These are phyloP conservation scores for Tephrocybe sp. DNA, from an alignment of 768 basidiomycete genomes.

Conservation along the genomic window DNA sequence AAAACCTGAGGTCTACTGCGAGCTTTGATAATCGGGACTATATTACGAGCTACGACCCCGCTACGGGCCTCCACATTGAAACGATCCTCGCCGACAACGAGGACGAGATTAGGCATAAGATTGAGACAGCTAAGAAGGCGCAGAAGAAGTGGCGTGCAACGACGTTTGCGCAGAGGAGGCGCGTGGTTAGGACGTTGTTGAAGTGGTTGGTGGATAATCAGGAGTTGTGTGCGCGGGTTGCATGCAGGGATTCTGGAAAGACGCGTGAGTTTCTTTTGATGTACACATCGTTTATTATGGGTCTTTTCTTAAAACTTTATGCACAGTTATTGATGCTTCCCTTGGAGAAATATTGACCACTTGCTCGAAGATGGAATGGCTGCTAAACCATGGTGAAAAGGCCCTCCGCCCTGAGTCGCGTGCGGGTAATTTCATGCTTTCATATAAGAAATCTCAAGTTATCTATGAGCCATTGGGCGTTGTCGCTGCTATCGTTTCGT, in stretches of 20 bases:
- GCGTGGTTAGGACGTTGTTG: conserved; percentile 82
- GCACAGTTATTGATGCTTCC: conserved; percentile 85
- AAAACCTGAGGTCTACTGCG: conserved; percentile 50
- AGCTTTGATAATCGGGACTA: conserved; percentile 51
- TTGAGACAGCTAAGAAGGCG: conserved; percentile 59
- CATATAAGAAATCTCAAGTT: conserved; percentile 76
- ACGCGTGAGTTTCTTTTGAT: conserved; percentile 62
- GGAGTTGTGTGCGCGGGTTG: conserved; percentile 80
- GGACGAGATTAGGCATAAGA: conserved; percentile 71
- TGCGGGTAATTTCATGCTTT: conserved; percentile 60
- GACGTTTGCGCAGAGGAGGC: conserved; percentile 74
- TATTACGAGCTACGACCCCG: conserved; percentile 91
- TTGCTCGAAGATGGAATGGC: conserved; percentile 91
- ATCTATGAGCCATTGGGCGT: conserved; percentile 92
- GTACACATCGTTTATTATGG: not conserved
- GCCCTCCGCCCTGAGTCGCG: conserved; percentile 73
- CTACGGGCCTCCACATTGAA: conserved; percentile 77
- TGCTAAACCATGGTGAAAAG: conserved; percentile 81
- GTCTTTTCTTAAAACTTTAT: not conserved
- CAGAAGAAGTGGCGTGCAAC: conserved; percentile 74
- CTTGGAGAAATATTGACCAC: conserved; percentile 96
- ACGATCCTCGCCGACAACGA: conserved; percentile 76
- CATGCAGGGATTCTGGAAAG: conserved; percentile 94
- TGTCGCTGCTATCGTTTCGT: conserved; percentile 89
- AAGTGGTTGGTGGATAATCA: conserved; percentile 94